These are phyloP conservation scores for Lagenidium sp. DNA, from an alignment of 352 stramenopile species.

Conservation along the genomic window DNA sequence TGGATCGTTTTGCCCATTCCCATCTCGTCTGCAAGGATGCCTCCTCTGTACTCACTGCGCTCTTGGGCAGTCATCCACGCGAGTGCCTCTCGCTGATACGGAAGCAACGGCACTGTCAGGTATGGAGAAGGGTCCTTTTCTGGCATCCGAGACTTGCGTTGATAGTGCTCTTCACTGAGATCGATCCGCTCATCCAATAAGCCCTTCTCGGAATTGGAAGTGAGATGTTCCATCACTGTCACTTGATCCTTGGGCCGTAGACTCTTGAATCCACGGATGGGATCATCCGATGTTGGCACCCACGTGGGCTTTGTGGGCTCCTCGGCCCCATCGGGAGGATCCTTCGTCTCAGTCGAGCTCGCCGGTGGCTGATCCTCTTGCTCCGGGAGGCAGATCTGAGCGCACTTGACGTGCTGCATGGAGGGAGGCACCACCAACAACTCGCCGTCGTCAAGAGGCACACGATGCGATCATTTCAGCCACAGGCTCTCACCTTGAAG, in stretches of 20 bases:
- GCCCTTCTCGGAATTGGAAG: conserved; percentile 30
- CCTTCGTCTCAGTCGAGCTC: background rate
- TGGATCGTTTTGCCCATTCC: conserved; percentile 97
- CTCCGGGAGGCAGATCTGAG: conserved; percentile 21
- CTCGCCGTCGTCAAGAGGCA: background rate
- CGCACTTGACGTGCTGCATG: conserved; percentile 29
- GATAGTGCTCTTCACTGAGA: conserved; percentile 62
- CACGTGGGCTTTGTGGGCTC: conserved; percentile 7
- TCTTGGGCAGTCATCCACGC: conserved; percentile 95
- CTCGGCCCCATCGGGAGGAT: background rate
- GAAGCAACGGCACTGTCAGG: conserved; percentile 88
- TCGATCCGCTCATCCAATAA: conserved; percentile 61
- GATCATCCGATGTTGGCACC: conserved; percentile 20
- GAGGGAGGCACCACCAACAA: background rate
- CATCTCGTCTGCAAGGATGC: conserved; percentile 99
- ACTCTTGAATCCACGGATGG: conserved; percentile 33
- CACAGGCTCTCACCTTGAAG: conserved; percentile 44
- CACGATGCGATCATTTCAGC: background rate
- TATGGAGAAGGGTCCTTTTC: conserved; percentile 66
- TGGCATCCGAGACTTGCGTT: conserved; percentile 52
- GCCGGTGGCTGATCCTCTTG: background rate
- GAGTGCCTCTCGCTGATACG: conserved; percentile 98
- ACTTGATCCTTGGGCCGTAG: conserved; percentile 36
- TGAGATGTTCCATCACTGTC: conserved; percentile 44
- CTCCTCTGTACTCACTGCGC: conserved; percentile 80